phyloP scores from a whole-genome alignment of 176 grass and related monocot species.

The Miscanthus lutarioriparius region DNA sequence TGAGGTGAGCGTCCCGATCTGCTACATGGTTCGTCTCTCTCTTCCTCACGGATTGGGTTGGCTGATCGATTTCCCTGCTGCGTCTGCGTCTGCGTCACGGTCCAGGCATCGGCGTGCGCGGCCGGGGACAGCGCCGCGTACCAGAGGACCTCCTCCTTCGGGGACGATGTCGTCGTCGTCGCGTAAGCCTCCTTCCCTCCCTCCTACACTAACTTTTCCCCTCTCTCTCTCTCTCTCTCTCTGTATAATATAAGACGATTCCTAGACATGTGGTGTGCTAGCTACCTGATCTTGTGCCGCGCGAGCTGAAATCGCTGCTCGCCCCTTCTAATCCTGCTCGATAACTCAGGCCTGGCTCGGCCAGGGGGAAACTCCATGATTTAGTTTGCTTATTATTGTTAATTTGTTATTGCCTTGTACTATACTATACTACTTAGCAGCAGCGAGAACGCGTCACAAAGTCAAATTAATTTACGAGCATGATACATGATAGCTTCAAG shows the following conservation, averaged over 20 bases:
- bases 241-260: no score
- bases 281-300: no score
- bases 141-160: slow-evolving; percentile 66
- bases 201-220: no score
- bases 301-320: no score
- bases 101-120: slow-evolving; percentile 75
- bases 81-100: background rate
- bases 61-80: background rate
- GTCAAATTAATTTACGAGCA: background rate
- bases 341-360: background rate
- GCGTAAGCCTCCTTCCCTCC: slow-evolving; percentile 48
- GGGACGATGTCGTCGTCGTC: slow-evolving; percentile 88
- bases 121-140: slow-evolving; percentile 94
- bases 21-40: background rate
- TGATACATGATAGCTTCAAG: background rate
- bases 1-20: slow-evolving; percentile 6
- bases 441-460: background rate
- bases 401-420: background rate
- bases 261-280: no score
- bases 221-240: no score
- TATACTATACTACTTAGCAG: background rate
- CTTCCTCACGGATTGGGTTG: background rate
- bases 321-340: background rate
- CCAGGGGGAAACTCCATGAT: background rate
- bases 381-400: background rate